These are phyloP conservation scores for Xylariaceae sp. DNA, from an alignment of 2,329 filamentous ascomycete genomes.

Conservation along the genomic window DNA sequence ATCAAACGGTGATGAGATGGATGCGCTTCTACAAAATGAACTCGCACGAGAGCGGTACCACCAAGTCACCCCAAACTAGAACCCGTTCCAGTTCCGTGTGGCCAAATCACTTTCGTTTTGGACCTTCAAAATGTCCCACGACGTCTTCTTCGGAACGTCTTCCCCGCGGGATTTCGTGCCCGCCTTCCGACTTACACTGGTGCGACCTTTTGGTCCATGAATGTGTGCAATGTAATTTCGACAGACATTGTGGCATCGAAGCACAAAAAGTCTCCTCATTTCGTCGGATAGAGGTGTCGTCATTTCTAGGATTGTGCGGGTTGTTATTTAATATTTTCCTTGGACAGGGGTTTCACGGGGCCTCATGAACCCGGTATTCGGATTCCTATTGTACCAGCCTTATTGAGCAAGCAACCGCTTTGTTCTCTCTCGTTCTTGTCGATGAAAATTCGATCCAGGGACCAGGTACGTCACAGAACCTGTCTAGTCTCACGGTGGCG, in stretches of 20 bases:
- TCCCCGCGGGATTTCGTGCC: not conserved
- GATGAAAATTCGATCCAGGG: conserved; percentile 13
- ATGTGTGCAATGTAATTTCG: no score
- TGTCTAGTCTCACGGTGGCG: conserved; percentile 4
- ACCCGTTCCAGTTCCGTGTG: conserved; percentile 3
- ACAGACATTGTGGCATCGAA: not conserved
- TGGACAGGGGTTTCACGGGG: not conserved
- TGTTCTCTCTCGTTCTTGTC: not conserved
- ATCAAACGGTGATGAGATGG: conserved; percentile 13
- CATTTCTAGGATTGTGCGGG: not conserved
- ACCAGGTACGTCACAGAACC: conserved; percentile 9
- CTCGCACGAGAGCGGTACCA: conserved; percentile 9
- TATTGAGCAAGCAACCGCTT: conserved; percentile 14
- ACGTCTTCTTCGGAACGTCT: not conserved
- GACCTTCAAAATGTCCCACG: not conserved
- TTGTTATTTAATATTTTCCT: not conserved
- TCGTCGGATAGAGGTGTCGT: not conserved
- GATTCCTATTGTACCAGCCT: conserved; percentile 8
- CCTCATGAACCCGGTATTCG: conserved; percentile 1
- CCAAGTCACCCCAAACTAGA: not conserved
- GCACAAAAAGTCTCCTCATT: not conserved
- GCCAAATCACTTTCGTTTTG: conserved; percentile 1
- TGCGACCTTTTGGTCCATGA: not conserved
- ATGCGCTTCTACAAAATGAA: not conserved
- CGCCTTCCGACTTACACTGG: not conserved